Evolutionary conservation across 805 yeast species (phyloP), one percentile per base, ranked within the genome.

Genomic region (Kluyveromyces nonfermentans): DNA sequence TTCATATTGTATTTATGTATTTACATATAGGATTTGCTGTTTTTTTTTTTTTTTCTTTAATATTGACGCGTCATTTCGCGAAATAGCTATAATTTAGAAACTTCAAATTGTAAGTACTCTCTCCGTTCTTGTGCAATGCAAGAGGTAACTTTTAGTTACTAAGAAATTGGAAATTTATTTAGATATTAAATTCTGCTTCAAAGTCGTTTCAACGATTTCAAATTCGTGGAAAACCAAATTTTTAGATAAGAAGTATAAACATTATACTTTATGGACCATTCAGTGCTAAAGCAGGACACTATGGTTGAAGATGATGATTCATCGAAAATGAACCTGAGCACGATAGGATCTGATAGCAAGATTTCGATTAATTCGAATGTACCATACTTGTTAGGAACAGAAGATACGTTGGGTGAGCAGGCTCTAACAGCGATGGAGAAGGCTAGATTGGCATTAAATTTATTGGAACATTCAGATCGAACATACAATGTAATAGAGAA

Each of bases 381-480:
- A 10, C 36, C 39, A 9, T 28, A 33, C 14, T n/a, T 31, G 20
- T 41, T 35, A 5, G 37, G 35, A 19, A 38, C 33, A 14, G 46
- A 43, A 20, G 46, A 40, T 30, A 12, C 35, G 20, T 33, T 44
- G 9, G 32, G 20, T 15, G 41, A 37, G 19, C 44, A 43, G 17
- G 40, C 33, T 10, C 45, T 35, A 12, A 14, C 28, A 20, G 46
- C 44, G 2, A 46, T 46, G 12, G 49, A 43, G 30, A 37, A 40
- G n/a, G 44, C 49, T 1, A 25, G 34, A 21, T 28, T n/a, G 5
- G 22, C 34, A 6, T 18, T 38, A n/a, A 38, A n/a, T 38, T 4
- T 16, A 15, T 31, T 38, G 12, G 22, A 38, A 28, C 2, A 33
- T 5, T 10, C 3, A 21, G 19, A 25, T 10, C 30, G 12, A 14